phyloP scores from a whole-genome alignment of 306 rosid genomes.

The Rosa rugosa region DNA sequence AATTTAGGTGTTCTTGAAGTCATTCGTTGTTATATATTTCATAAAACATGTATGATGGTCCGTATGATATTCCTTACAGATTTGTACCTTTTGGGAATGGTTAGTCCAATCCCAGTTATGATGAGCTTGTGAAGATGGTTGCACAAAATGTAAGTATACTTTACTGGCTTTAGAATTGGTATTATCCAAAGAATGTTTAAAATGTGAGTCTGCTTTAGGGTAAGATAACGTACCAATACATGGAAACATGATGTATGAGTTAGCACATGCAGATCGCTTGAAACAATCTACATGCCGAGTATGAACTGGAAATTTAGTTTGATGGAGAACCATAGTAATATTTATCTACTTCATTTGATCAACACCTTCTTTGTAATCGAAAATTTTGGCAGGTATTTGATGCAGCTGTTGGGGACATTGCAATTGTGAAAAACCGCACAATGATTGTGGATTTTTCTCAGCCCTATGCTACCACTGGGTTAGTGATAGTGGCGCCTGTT shows the following conservation, averaged over 20 bases:
- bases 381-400: slow-evolving; percentile 62
- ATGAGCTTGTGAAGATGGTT: slow-evolving; percentile 61
- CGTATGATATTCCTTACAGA: slow-evolving; percentile 70
- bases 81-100: slow-evolving; percentile 79
- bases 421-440: slow-evolving; percentile 87
- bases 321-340: not conserved
- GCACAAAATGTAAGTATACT: slow-evolving; percentile 57
- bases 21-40: no score
- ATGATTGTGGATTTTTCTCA: slow-evolving; percentile 83
- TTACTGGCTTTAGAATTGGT: not conserved
- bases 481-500: slow-evolving; percentile 87
- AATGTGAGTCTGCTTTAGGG: slow-evolving; percentile 2
- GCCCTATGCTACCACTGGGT: slow-evolving; percentile 83
- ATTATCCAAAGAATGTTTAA: slow-evolving; percentile 9
- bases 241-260: slow-evolving; percentile 18
- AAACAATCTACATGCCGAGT: slow-evolving; percentile 2
- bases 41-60: no score
- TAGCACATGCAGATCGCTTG: not conserved
- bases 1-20: no score
- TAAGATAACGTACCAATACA: slow-evolving; percentile 13
- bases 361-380: slow-evolving; percentile 8
- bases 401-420: slow-evolving; percentile 95
- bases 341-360: not conserved
- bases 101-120: slow-evolving; percentile 66
- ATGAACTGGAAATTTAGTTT: slow-evolving; percentile 10